Evolutionary conservation across 148 eudicot species (phyloP).

Genomic region (Camellia japonica): DNA sequence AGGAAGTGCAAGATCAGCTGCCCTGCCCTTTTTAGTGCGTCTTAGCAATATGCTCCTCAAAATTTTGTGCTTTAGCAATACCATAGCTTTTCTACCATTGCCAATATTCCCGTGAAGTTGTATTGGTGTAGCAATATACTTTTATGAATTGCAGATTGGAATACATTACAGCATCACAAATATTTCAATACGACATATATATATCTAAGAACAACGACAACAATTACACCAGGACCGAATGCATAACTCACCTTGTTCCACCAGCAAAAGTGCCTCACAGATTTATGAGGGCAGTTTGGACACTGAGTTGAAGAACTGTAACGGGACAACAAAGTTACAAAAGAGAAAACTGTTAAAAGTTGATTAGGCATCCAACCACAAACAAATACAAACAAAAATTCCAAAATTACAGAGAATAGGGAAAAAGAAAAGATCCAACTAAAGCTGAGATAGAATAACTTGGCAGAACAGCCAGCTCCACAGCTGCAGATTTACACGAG

Average conservation of each 20-base stretch:
- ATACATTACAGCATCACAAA: constrained; percentile 6
- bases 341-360: neutral
- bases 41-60: constrained; percentile 68
- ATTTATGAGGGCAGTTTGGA: constrained; percentile 65
- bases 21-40: constrained; percentile 89
- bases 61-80: constrained; percentile 74
- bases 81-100: constrained; percentile 68
- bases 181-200: neutral
- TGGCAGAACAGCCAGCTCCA: neutral
- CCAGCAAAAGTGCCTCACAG: constrained; percentile 67
- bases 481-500: neutral
- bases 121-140: constrained; percentile 27
- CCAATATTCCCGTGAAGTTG: constrained; percentile 47
- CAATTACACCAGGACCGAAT: neutral
- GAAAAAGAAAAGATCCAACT: neutral
- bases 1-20: constrained; percentile 96
- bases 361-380: neutral
- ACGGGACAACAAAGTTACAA: constrained; percentile 1
- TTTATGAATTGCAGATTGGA: constrained; percentile 10
- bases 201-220: neutral
- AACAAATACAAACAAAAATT: neutral
- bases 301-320: constrained; percentile 56
- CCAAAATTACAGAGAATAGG: neutral
- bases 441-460: neutral
- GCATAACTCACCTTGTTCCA: constrained; percentile 17